Evolutionary conservation across 2,329 filamentous ascomycete species (phyloP).

Genomic region (Ophiosphaerella korrae): DNA sequence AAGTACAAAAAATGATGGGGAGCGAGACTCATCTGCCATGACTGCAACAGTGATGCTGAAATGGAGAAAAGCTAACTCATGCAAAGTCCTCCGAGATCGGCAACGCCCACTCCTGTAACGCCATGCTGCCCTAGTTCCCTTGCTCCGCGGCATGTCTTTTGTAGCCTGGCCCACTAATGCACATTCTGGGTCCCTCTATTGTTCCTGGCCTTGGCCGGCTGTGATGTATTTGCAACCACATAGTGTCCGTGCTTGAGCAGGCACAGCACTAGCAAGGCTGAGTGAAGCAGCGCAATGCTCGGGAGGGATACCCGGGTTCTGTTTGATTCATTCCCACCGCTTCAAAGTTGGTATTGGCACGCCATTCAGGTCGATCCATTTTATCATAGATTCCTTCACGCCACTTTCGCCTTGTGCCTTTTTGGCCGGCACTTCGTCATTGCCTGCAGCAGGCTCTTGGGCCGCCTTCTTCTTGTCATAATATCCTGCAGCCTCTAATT

Average conservation of each 20-base stretch:
- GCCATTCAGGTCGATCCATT: slow-evolving; percentile 34
- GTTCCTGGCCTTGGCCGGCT: neutral
- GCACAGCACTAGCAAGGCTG: no score
- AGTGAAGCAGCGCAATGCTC: neutral
- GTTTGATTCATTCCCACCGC: neutral
- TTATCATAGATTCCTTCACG: slow-evolving; percentile 17
- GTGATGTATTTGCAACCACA: neutral
- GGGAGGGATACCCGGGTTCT: slow-evolving; percentile 20
- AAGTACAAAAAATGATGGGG: neutral
- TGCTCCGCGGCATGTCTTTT: neutral
- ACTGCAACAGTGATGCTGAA: slow-evolving; percentile 3
- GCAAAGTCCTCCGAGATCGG: neutral
- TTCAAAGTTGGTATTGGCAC: slow-evolving; percentile 33
- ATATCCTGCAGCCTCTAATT: slow-evolving; percentile 24
- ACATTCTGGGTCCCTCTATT: neutral
- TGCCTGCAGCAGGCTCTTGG: slow-evolving; percentile 6
- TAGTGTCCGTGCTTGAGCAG: neutral
- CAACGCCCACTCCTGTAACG: slow-evolving; percentile 6
- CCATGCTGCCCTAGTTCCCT: slow-evolving; percentile 8
- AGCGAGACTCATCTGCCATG: neutral
- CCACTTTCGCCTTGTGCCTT: slow-evolving; percentile 1
- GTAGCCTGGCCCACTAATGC: neutral
- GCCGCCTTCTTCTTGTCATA: slow-evolving; percentile 11
- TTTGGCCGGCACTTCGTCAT: slow-evolving; percentile 3
- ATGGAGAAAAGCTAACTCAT: neutral